These are phyloP conservation scores for Camellia lanceoleosa DNA, from an alignment of 148 eudicot genomes.

Conservation along the genomic window DNA sequence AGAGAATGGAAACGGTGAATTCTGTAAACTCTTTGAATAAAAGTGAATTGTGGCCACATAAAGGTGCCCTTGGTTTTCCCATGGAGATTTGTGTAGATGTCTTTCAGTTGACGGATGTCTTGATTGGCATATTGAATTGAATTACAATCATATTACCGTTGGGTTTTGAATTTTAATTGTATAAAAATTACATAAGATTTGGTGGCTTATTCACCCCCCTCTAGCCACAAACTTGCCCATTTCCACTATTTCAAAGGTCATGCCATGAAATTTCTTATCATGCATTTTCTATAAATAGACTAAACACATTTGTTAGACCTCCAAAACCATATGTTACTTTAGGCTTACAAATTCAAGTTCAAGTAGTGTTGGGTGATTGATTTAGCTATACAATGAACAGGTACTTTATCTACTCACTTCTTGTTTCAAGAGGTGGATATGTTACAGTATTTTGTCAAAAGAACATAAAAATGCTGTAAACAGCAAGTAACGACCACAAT, in stretches of 20 bases:
- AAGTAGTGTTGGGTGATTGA: neutral
- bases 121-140: neutral
- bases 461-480: neutral
- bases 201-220: too few relatives aligned
- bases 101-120: too few relatives aligned
- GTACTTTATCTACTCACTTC: neutral
- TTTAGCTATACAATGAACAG: neutral
- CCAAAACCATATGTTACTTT: neutral
- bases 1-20: neutral
- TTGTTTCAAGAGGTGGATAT: neutral
- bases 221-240: too few relatives aligned
- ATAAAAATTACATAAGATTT: too few relatives aligned
- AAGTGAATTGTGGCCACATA: too few relatives aligned
- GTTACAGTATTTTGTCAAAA: neutral
- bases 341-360: constrained; percentile 5
- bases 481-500: neutral
- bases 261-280: too few relatives aligned
- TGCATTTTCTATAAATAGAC: neutral
- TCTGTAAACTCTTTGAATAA: neutral
- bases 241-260: neutral
- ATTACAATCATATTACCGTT: too few relatives aligned
- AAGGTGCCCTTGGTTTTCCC: too few relatives aligned
- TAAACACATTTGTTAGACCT: too few relatives aligned
- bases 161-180: too few relatives aligned
- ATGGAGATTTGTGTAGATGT: too few relatives aligned